Evolutionary conservation across 148 eudicot species (phyloP).

Genomic region (Suaeda aralocaspica): DNA sequence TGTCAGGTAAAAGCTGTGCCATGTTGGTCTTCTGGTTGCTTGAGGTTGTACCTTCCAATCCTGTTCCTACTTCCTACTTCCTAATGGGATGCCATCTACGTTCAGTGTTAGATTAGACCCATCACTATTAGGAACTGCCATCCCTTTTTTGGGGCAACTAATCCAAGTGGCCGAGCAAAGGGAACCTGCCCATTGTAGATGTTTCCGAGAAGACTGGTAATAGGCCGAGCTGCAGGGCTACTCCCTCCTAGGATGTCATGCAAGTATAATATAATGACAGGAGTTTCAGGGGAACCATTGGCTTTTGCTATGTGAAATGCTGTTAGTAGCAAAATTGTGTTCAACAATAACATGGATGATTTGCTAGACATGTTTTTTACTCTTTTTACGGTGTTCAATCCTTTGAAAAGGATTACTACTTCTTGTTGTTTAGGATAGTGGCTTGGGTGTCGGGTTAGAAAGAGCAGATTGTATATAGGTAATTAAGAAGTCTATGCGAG

Average conservation of each 20-base stretch:
- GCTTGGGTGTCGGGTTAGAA: neutral
- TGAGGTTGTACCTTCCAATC: conserved; percentile 60
- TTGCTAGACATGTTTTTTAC: conserved; percentile 40
- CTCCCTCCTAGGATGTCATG: conserved; percentile 96
- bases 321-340: conserved; percentile 34
- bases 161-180: conserved; percentile 86
- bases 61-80: too few relatives aligned
- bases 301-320: conserved; percentile 31
- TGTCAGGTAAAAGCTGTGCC: conserved; percentile 82
- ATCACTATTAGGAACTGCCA: conserved; percentile 82
- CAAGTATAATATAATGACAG: conserved; percentile 69
- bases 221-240: conserved; percentile 86
- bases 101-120: conserved; percentile 78
- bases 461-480: conserved; percentile 25
- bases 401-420: neutral
- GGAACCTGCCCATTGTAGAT: conserved; percentile 96
- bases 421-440: conserved; percentile 21
- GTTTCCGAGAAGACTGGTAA: conserved; percentile 85
- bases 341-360: conserved; percentile 28
- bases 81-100: conserved; percentile 74
- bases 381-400: neutral
- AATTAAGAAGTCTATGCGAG: conserved; percentile 8
- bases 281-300: conserved; percentile 27
- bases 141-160: conserved; percentile 55
- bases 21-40: conserved; percentile 26